Evolutionary conservation across 108 stramenopile genomes (phyloP).

Genomic region (Nitzschia palea): DNA sequence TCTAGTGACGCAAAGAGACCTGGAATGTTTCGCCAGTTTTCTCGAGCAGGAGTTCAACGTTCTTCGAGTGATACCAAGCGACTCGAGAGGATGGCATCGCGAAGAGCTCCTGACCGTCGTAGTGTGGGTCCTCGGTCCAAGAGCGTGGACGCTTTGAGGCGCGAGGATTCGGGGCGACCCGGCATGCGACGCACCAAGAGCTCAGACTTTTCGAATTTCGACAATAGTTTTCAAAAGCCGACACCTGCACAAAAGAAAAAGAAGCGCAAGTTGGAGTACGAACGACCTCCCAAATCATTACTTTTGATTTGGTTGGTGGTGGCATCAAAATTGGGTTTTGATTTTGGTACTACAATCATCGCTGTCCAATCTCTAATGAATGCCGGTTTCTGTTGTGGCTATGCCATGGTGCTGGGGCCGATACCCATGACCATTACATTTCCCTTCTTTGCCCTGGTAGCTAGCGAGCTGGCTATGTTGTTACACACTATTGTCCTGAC

Average conservation of each 20-base stretch:
- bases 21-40: too few relatives aligned
- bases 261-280: constrained; percentile 10
- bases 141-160: neutral
- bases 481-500: constrained; percentile 19
- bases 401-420: constrained; percentile 14
- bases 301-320: constrained; percentile 31
- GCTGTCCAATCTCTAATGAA: constrained; percentile 19
- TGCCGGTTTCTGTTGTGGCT: constrained; percentile 25
- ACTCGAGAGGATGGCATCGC: too few relatives aligned
- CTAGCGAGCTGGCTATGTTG: constrained; percentile 23
- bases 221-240: neutral
- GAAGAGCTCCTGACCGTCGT: too few relatives aligned
- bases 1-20: too few relatives aligned
- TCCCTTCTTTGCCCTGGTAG: constrained; percentile 35
- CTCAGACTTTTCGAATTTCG: neutral
- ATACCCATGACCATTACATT: constrained; percentile 16
- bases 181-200: neutral
- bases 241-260: neutral
- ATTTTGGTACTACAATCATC: constrained; percentile 37
- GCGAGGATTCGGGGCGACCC: neutral
- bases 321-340: constrained; percentile 31
- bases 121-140: neutral
- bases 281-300: constrained; percentile 26
- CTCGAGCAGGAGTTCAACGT: too few relatives aligned
- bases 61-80: too few relatives aligned